Conservation (phyloP, 352 stramenopile genomes). For the Phytophthora aleatoria region DNA sequence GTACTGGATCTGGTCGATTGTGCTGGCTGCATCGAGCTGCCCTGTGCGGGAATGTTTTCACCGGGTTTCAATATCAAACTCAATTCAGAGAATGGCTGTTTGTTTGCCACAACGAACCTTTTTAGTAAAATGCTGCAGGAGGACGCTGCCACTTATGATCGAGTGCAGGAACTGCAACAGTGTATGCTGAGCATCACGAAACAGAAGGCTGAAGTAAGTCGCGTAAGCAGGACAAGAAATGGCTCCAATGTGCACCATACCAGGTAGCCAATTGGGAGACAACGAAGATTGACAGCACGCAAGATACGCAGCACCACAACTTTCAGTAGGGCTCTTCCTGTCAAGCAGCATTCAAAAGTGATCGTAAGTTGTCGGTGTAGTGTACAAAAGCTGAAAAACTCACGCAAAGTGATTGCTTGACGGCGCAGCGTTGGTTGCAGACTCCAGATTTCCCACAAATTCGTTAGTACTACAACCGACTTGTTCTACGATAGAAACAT, state of each 20-base stretch:
- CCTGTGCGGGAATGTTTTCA: not conserved
- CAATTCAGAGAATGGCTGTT: not conserved
- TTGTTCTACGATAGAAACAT: conserved; percentile 1
- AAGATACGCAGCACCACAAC: conserved; percentile 19
- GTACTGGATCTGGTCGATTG: conserved; percentile 24
- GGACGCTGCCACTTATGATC: conserved; percentile 32
- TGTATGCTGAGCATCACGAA: conserved; percentile 8
- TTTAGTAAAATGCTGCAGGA: conserved; percentile 30
- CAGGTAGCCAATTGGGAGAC: conserved; percentile 27
- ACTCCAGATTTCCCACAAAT: conserved; percentile 32
- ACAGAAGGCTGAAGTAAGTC: conserved; percentile 9
- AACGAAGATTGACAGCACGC: not conserved
- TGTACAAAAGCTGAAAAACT: not conserved
- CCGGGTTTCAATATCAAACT: not conserved
- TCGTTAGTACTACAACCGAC: conserved; percentile 2
- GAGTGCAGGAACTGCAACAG: conserved; percentile 29
- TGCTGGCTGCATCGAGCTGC: conserved; percentile 11
- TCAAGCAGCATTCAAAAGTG: not conserved
- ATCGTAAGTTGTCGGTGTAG: not conserved
- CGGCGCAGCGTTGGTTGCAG: conserved; percentile 26
- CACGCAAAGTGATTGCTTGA: conserved; percentile 22
- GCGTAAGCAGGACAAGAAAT: not conserved
- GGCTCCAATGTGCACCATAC: conserved; percentile 9
- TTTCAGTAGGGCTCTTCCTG: conserved; percentile 21
- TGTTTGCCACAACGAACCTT: conserved; percentile 9